Evolutionary conservation across 768 basidiomycete species (phyloP).

Genomic region (Trichaptum fuscoviolaceum): DNA sequence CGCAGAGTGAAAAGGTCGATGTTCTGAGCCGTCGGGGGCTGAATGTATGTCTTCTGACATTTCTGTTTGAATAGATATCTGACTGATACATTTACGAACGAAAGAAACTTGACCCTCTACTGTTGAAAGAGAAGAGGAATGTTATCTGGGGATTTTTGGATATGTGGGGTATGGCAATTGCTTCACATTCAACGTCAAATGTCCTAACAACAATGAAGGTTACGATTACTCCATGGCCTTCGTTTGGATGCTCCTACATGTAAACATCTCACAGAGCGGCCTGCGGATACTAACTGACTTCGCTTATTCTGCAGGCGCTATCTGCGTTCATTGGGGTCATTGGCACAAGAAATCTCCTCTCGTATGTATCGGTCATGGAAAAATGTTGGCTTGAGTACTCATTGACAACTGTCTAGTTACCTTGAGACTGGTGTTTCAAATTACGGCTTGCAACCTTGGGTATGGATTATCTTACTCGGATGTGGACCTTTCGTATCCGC

Average conservation of each 20-base stretch:
- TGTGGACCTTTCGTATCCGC: neutral
- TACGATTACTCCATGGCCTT: neutral
- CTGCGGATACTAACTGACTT: neutral
- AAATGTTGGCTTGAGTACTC: neutral
- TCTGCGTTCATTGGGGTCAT: neutral
- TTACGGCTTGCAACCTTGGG: neutral
- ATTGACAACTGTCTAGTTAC: neutral
- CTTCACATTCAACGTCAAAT: neutral
- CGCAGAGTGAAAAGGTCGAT: neutral
- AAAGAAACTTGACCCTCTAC: conserved; percentile 16
- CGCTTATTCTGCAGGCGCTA: neutral
- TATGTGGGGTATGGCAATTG: neutral
- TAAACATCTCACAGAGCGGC: neutral
- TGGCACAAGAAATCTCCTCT: neutral
- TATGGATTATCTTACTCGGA: neutral
- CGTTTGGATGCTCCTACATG: neutral
- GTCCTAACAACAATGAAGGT: neutral
- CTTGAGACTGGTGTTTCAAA: neutral
- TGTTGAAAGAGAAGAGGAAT: neutral
- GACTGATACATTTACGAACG: neutral
- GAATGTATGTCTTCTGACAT: neutral
- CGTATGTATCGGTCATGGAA: neutral
- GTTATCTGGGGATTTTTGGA: neutral
- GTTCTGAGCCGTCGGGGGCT: neutral
- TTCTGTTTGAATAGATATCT: neutral